Evolutionary conservation across 2,329 filamentous ascomycete genomes (phyloP), one percentile per base, ranked within the genome.

Genomic region (Fusarium siculi): DNA sequence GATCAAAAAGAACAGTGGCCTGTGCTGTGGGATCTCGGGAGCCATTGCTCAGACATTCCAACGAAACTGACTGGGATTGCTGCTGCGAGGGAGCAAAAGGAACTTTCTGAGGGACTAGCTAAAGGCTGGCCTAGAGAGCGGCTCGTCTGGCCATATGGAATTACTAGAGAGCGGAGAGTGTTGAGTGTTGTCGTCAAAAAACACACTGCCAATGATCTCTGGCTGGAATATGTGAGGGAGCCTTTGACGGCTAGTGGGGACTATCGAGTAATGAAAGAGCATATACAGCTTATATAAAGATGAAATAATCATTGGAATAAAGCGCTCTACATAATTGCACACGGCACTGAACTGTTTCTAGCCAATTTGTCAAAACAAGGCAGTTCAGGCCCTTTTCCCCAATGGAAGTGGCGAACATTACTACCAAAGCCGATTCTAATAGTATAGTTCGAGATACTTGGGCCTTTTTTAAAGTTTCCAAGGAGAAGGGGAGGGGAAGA

Each of bases 221-320:
- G 57, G 46, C 9, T 60, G 12, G 57, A 60, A 9, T 55, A 55
- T 54, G 19, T 42, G 1, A 54, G 47, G 15, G 57, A 60, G 4
- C 37, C 57, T 1, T 18, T 60, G 12, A 12, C 21, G 4, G 18
- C n/a, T 10, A 10, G 19, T 18, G 57, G 57, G 21, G n/a, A 32
- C 4, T 54, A 60, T 7, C 28, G 47, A 19, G 47, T 54, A 7
- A 55, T 42, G 47, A 55, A 42, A n/a, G 47, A 60, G 15, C 32
- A 55, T n/a, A 53, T 54, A 7, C 25, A 21, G 8, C 28, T 46
- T 7, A 7, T 9, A 21, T 46, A 3, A 11, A 23, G n/a, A 16
- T 23, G 16, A 11, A 0, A 23, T 11, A 7, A 11, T 23, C 0
- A 3, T 7, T 43, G 6, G n/a, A 42, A 10, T 11, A 43, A 10